A percentile compares a stretch with the other conserved stretches of the same genome.
These are phyloP conservation scores for Boeremia lycopersici DNA, from an alignment of 2,329 filamentous ascomycete species.

Conservation along the genomic window DNA sequence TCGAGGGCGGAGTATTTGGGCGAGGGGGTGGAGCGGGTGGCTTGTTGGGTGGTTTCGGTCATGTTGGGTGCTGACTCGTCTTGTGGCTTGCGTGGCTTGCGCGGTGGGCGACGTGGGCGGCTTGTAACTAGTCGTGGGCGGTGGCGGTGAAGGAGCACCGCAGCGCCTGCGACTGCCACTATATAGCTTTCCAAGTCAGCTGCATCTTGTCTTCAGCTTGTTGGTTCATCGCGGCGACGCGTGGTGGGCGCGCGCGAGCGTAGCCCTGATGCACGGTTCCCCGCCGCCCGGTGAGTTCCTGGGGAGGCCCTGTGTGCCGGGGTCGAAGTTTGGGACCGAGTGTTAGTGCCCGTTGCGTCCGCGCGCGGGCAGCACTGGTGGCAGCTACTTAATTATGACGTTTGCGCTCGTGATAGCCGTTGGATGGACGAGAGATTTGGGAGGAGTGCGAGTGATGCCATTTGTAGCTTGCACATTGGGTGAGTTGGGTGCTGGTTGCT, in stretches of 20 bases:
- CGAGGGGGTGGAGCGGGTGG: neutral
- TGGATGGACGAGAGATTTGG: neutral
- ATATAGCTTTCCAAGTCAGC: too few species aligned
- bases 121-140: too few species aligned
- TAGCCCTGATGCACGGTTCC: neutral
- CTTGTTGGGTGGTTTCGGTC: neutral
- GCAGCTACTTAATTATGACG: slow-evolving; percentile 10
- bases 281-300: neutral
- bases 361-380: slow-evolving; percentile 1
- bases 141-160: too few species aligned
- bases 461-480: neutral
- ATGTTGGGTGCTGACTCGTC: neutral
- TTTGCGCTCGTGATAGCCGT: neutral
- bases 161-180: too few species aligned
- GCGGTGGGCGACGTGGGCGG: too few species aligned
- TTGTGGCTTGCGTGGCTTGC: too few species aligned
- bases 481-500: too few species aligned
- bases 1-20: neutral
- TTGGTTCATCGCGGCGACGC: neutral
- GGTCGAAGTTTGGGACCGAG: slow-evolving; percentile 15
- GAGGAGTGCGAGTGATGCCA: neutral
- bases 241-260: neutral
- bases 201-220: neutral
- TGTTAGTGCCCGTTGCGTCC: slow-evolving; percentile 9
- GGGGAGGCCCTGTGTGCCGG: slow-evolving; percentile 8